Base-by-base conservation (phyloP, 1,284 basidiomycete species). In the Cryptococcus sp. region DNA sequence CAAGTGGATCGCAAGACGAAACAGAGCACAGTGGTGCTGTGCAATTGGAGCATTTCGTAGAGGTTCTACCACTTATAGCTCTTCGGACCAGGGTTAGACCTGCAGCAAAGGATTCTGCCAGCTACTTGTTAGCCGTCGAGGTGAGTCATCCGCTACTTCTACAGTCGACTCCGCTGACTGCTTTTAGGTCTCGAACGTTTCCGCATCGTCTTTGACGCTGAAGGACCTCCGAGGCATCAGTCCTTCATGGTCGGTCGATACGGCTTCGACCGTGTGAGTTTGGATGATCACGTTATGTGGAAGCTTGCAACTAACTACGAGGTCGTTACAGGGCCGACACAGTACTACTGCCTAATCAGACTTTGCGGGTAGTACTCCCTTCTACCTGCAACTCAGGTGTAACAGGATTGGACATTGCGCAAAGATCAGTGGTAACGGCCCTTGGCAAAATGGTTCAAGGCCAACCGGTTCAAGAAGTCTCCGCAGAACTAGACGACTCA, bases 301-400 rank as follows among this genome's bases (percentile, higher is more conserved):
- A 35, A 10, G 13, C 2, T 35, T 35, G 31, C 31, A 10, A 10
- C 13, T 35, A 8, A 35, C 31, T 35, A 35, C 8, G 31, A 35
- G 31, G 8, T 35, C 31, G 7, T n/a, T 13, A 15, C 38, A 47
- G 56, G 5, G 44, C 50, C 1, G 46, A 52, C 3, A 41, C 51
- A 1, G 48, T 51, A 1, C 41, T 76, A 13, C 48, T 56, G 13
- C 72, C 74, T 6, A 73, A 73, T 59, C 74, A 76, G 57, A 61
- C 59, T 6, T 48, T 67, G 39, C 65, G 70, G 17, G 25, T 53
- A 2, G 44, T 70, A 3, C 42, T 70, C 8, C 19, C 49, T 0
- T 50, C 68, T 3, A 51, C 31, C 10, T 35, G 31, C 31, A 35
- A 35, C 31, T 10, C 8, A 2, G 22, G 19, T 3, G 22, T 35